Evolutionary conservation across 306 rosid genomes (phyloP), one percentile per base, ranked within the genome.

Genomic region (Arachis stenosperma): DNA sequence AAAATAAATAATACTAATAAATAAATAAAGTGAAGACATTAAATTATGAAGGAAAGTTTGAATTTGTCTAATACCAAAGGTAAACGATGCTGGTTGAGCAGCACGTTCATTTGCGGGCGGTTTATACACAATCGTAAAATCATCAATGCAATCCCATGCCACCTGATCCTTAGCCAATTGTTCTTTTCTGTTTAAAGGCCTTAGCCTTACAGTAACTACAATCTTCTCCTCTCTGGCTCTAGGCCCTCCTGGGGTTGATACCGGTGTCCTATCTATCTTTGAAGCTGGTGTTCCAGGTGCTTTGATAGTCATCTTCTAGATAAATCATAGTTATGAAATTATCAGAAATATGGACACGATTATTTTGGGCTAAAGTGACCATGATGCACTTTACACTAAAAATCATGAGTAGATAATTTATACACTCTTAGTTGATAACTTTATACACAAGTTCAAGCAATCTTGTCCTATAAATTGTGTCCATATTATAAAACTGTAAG

Each of bases 251-350:
- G 98, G 98, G 33, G 99, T 95, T 55, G 99, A 83, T 15, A 79
- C 88, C 0, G 92, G 92, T 17, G 96, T 91, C 88, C 96, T 90
- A 5, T 91, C 99, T 10, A 84, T 84, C 81, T 91, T 95, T 6
- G 99, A 89, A 81, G 88, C 81, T 5, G 99, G 99, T 30, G 98
- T 95, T 80, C 96, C 98, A 53, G 99, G 99, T 63, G 98, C 84
- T 79, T 84, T 87, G 11, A 81, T 79, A 17, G 96, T 90, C 99
- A 95, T 95, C 56, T 78, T 83, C 86, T 83, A 59, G 3, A 62
- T 12, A 77, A 57, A 17, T n/a, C 75, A 76, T 17, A 27, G 52
- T 27, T 17, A 39, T 2, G 3, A 47, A 62, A 61, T 65, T 33
- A 65, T 55, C 51, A 69, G 15, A 6, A 58, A 48, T 3, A 12